These are phyloP conservation scores for Xylariaceae sp. DNA, from an alignment of 2,329 filamentous ascomycete species.

Conservation along the genomic window DNA sequence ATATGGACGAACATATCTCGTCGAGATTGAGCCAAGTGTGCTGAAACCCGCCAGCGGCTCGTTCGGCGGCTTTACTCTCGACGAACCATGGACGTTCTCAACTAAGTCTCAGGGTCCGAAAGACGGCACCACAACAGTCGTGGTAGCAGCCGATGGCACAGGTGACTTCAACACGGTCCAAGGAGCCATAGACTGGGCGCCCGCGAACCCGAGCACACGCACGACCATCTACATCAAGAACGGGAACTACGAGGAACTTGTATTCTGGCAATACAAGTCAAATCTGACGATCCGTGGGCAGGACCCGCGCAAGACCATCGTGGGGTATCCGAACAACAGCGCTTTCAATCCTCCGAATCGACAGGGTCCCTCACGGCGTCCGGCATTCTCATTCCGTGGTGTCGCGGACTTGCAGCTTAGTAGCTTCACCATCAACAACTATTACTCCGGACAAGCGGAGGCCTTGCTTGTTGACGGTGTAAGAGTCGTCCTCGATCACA, in stretches of 20 bases:
- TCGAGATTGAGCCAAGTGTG: slow-evolving; percentile 11
- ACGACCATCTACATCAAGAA: slow-evolving; percentile 12
- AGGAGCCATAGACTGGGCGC: slow-evolving; percentile 17
- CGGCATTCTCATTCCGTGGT: slow-evolving; percentile 15
- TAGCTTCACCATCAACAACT: slow-evolving; percentile 13
- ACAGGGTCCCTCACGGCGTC: slow-evolving; percentile 12
- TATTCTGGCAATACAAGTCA: slow-evolving; percentile 17
- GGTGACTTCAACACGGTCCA: slow-evolving; percentile 16
- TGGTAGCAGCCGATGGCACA: slow-evolving; percentile 12
- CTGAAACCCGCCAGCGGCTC: background rate
- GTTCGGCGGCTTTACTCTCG: slow-evolving; percentile 12
- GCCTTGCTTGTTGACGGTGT: slow-evolving; percentile 9
- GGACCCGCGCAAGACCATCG: slow-evolving; percentile 7
- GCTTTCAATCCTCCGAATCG: slow-evolving; percentile 17
- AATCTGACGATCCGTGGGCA: slow-evolving; percentile 12
- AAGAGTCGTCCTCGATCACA: slow-evolving; percentile 7
- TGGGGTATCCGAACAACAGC: slow-evolving; percentile 16
- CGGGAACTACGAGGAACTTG: slow-evolving; percentile 16
- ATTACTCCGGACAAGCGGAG: slow-evolving; percentile 12
- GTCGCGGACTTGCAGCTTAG: slow-evolving; percentile 11
- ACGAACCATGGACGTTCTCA: slow-evolving; percentile 13
- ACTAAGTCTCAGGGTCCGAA: slow-evolving; percentile 9
- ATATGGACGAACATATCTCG: slow-evolving; percentile 13
- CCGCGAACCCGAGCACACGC: slow-evolving; percentile 9
- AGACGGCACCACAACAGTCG: slow-evolving; percentile 1